phyloP scores from a whole-genome alignment of 306 rosid species.

The Arachis stenosperma region DNA sequence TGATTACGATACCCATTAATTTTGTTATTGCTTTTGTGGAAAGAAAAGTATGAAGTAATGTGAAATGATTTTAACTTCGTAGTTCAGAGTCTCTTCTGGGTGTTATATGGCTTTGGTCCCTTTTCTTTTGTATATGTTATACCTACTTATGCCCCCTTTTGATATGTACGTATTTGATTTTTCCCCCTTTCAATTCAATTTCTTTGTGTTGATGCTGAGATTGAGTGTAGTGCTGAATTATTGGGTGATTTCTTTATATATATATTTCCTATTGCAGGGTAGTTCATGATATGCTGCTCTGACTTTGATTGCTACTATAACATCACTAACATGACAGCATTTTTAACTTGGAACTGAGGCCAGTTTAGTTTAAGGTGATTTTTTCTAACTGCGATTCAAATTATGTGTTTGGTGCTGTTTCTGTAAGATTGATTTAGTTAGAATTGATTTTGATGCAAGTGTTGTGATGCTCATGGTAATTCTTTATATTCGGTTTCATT shows the following conservation, averaged over 20 bases:
- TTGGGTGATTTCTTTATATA: not conserved
- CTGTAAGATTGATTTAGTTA: too few relatives aligned
- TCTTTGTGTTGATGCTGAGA: conserved; percentile 27
- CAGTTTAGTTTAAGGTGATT: conserved; percentile 20
- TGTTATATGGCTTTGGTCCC: not conserved
- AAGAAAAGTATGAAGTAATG: conserved; percentile 30
- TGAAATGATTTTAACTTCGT: conserved; percentile 27
- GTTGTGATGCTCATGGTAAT: not conserved
- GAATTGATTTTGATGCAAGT: not conserved
- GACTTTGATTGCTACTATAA: conserved; percentile 32
- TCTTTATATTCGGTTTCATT: conserved; percentile 2
- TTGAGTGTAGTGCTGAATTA: conserved; percentile 37
- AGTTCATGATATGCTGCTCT: conserved; percentile 27
- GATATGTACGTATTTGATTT: conserved; percentile 1
- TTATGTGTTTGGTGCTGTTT: too few relatives aligned
- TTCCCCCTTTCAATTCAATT: conserved; percentile 18
- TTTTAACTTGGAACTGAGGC: conserved; percentile 30
- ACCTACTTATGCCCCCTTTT: not conserved
- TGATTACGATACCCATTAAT: not conserved
- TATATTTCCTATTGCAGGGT: conserved; percentile 51
- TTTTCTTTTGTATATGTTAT: not conserved
- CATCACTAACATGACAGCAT: conserved; percentile 20
- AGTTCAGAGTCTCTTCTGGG: conserved; percentile 13
- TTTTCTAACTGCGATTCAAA: not conserved
- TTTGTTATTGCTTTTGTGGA: conserved; percentile 33